A percentile compares a stretch with the other conserved stretches of the same genome.
phyloP scores from a whole-genome alignment of 2,329 filamentous ascomycete species.

The Xylaria polymorpha region DNA sequence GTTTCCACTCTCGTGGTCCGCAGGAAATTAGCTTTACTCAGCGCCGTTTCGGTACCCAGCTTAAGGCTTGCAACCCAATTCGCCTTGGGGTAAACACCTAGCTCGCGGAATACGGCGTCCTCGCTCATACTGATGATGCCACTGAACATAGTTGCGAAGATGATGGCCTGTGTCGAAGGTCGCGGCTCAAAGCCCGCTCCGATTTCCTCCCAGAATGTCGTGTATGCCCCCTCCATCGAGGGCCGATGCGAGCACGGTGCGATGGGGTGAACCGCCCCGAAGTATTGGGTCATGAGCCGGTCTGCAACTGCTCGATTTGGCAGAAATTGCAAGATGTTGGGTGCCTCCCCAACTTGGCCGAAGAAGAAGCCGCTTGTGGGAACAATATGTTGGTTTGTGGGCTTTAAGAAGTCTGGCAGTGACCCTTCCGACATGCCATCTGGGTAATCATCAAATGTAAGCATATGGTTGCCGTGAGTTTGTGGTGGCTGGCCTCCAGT shows the following conservation, averaged over 20 bases:
- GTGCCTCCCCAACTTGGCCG: slow-evolving; percentile 60
- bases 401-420: slow-evolving; percentile 68
- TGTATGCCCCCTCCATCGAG: slow-evolving; percentile 73
- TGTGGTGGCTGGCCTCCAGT: slow-evolving; percentile 39
- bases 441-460: slow-evolving; percentile 42
- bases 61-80: slow-evolving; percentile 72
- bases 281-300: slow-evolving; percentile 74
- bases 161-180: slow-evolving; percentile 72
- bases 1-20: slow-evolving; percentile 78
- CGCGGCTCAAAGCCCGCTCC: slow-evolving; percentile 69
- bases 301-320: slow-evolving; percentile 69
- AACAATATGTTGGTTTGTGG: slow-evolving; percentile 73
- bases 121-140: slow-evolving; percentile 75
- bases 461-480: slow-evolving; percentile 39
- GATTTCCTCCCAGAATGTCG: slow-evolving; percentile 73
- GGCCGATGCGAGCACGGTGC: slow-evolving; percentile 75
- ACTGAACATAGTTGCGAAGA: slow-evolving; percentile 77
- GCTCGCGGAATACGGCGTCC: slow-evolving; percentile 60
- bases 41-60: slow-evolving; percentile 72
- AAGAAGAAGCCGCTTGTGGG: slow-evolving; percentile 77
- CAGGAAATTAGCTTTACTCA: slow-evolving; percentile 77
- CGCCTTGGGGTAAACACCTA: slow-evolving; percentile 65
- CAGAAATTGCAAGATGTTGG: slow-evolving; percentile 68
- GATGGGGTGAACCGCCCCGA: slow-evolving; percentile 74
- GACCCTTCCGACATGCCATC: slow-evolving; percentile 46